Percentiles rank a stretch among this genome's conserved stretches.
These are phyloP conservation scores for Edaphochlamys debaryana DNA, from an alignment of 139 green algal species.

Conservation along the genomic window DNA sequence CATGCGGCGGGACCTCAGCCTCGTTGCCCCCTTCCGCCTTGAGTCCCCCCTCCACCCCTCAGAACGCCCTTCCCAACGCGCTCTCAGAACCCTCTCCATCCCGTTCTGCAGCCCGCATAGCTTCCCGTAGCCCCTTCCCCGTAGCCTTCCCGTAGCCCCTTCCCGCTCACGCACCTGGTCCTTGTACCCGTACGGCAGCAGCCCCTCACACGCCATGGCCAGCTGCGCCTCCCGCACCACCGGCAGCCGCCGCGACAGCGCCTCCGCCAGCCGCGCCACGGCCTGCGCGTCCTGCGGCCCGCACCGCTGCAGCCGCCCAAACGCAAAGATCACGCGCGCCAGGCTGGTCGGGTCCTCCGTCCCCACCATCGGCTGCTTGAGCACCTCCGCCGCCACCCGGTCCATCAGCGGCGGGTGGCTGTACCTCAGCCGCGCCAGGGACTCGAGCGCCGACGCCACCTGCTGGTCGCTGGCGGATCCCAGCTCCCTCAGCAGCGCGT, in stretches of 20 bases:
- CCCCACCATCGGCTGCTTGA: conserved; percentile 26
- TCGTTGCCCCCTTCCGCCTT: too few species aligned
- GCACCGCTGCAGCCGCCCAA: background rate
- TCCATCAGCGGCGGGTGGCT: conserved; percentile 24
- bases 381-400: conserved; percentile 6
- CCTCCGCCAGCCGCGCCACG: background rate
- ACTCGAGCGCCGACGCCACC: conserved; percentile 7
- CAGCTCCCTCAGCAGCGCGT: background rate
- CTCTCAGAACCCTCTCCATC: too few species aligned
- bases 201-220: background rate
- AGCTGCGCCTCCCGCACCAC: background rate
- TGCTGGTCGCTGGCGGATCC: background rate
- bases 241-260: background rate
- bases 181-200: background rate
- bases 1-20: too few species aligned
- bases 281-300: background rate
- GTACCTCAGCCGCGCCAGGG: conserved; percentile 4
- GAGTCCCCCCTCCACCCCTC: too few species aligned
- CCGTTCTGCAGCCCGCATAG: too few species aligned
- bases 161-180: background rate
- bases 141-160: too few species aligned
- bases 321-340: background rate
- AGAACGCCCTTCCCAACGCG: too few species aligned
- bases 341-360: background rate
- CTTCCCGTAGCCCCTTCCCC: too few species aligned